Evolutionary conservation across 805 yeast species (phyloP), one percentile per base, ranked within the genome.

Genomic region (Ogataea dorogensis): DNA sequence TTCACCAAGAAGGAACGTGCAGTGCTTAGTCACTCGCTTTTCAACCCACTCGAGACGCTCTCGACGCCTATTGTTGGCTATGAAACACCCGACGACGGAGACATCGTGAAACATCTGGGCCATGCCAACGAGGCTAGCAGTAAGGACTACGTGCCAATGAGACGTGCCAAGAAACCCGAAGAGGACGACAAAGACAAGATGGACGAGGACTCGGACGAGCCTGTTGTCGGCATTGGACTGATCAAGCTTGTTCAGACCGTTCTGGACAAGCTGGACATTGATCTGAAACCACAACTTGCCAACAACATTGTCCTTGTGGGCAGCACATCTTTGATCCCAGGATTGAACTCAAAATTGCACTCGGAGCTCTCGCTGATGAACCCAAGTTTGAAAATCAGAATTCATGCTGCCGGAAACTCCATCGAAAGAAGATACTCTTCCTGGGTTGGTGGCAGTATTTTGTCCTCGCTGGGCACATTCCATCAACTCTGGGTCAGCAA

Each of bases 401-500:
- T 89, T 21, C 83, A 87, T 49, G 81, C 95, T 2, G 76, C 82
- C 5, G 96, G 96, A 28, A 80, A 79, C 52, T 59, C 81, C 4
- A 70, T 71, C 38, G 96, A 89, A 61, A 74, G 96, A 54, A 75
- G 77, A 46, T 82, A 75, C 54, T 84, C 87, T 42, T 70, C 91
- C 6, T 89, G 96, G 96, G 74, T 89, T 32, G 97, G 97, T 28
- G 96, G 96, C 6, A 81, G 91, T 46, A 88, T 89, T 24, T 65
- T 89, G 38, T 79, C 95, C 5, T 81, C 93, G 34, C 70, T 89
- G 50, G 97, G 97, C 21, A 86, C 96, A 2, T 89, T 89, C 70
- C 97, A 89, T 59, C 97, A 89, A 61, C 66, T 85, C 64, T 89
- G 96, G 96, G 95, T 89, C 2, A 83, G 89, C 26, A 81, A 79